phyloP scores from a whole-genome alignment of 805 yeast species.

The Yamadazyma ubonensis region DNA sequence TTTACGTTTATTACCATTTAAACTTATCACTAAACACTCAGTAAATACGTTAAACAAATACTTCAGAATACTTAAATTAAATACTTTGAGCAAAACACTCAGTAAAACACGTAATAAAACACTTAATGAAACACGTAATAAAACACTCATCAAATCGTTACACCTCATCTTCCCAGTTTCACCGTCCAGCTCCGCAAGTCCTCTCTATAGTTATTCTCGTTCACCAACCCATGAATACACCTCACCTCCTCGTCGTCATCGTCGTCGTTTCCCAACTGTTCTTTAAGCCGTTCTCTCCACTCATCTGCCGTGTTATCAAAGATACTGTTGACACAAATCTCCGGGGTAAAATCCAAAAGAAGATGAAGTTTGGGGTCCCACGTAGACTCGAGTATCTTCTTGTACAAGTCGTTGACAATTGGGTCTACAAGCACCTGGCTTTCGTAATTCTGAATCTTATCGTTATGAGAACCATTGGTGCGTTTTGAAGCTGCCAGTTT shows the following conservation, averaged over 20 bases:
- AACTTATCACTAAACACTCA: too few species aligned
- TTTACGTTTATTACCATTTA: too few species aligned
- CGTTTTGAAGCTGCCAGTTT: too few species aligned
- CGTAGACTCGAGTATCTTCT: slow-evolving; percentile 53
- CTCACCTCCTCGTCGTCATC: slow-evolving; percentile 23
- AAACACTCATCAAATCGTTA: too few species aligned
- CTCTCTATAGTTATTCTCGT: slow-evolving; percentile 34
- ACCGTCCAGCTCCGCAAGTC: slow-evolving; percentile 38
- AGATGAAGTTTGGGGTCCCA: slow-evolving; percentile 57
- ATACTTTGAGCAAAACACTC: too few species aligned
- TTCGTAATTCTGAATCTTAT: slow-evolving; percentile 2
- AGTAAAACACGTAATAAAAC: too few species aligned
- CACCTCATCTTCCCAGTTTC: too few species aligned
- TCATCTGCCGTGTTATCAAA: slow-evolving; percentile 46
- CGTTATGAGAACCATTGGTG: too few species aligned
- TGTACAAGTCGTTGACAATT: slow-evolving; percentile 48
- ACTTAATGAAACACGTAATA: too few species aligned
- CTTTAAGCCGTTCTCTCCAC: slow-evolving; percentile 17
- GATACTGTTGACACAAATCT: slow-evolving; percentile 72
- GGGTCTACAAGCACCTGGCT: slow-evolving; percentile 43
- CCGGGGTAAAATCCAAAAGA: slow-evolving; percentile 57
- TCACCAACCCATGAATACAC: slow-evolving; percentile 39
- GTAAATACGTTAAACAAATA: too few species aligned
- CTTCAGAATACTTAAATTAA: too few species aligned
- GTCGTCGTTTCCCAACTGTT: slow-evolving; percentile 16